These are phyloP conservation scores for Chrysoporthe deuterocubensis DNA, from an alignment of 2,329 filamentous ascomycete genomes.

Conservation along the genomic window DNA sequence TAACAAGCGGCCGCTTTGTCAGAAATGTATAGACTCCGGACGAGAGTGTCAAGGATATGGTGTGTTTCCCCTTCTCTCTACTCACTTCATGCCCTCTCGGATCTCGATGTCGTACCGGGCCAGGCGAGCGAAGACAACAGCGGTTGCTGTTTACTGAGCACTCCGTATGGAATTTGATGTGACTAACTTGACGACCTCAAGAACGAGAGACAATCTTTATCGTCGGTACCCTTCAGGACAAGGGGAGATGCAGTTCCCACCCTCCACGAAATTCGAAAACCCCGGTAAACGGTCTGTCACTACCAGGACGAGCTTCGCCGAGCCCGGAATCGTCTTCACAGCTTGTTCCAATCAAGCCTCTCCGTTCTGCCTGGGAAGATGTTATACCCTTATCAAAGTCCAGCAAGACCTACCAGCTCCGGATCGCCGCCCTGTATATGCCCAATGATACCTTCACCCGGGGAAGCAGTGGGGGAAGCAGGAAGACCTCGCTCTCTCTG, in stretches of 20 bases:
- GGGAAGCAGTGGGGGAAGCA: slow-evolving; percentile 27
- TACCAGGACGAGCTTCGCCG: slow-evolving; percentile 26
- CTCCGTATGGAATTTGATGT: not conserved
- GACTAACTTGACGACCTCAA: not conserved
- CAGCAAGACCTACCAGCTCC: slow-evolving; percentile 43
- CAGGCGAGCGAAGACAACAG: not conserved
- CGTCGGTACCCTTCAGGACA: slow-evolving; percentile 58
- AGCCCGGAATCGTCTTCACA: slow-evolving; percentile 35
- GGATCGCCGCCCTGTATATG: slow-evolving; percentile 52
- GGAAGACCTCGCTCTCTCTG: slow-evolving; percentile 43
- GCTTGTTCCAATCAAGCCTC: slow-evolving; percentile 44
- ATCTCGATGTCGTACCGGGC: not conserved
- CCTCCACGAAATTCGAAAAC: slow-evolving; percentile 52
- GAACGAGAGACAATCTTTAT: slow-evolving; percentile 64
- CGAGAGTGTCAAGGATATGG: slow-evolving; percentile 66
- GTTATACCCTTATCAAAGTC: slow-evolving; percentile 46
- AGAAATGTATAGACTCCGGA: slow-evolving; percentile 62
- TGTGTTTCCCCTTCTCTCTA: slow-evolving; percentile 28
- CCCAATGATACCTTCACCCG: slow-evolving; percentile 43
- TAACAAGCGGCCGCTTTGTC: slow-evolving; percentile 63
- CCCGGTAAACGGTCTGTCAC: slow-evolving; percentile 37
- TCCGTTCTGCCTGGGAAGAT: slow-evolving; percentile 57
- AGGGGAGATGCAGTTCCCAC: slow-evolving; percentile 61
- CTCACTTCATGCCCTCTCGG: too few species aligned
- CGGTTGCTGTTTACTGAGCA: not conserved